Evolutionary conservation across 108 stramenopile genomes (phyloP).

Genomic region (Cylindrotheca closterium): DNA sequence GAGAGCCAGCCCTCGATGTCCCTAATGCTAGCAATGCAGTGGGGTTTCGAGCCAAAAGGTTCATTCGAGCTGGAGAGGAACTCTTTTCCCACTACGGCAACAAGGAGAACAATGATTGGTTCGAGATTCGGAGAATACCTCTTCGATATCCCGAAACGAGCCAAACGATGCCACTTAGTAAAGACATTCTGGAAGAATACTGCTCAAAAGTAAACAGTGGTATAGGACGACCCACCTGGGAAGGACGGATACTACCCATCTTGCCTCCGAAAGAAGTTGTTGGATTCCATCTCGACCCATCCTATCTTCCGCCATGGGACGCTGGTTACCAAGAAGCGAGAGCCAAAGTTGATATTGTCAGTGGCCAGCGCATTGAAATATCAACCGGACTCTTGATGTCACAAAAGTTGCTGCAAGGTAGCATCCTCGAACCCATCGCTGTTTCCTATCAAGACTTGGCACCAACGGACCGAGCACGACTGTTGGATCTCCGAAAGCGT

Average conservation of each 20-base stretch:
- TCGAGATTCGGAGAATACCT: slow-evolving; percentile 8
- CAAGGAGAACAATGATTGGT: slow-evolving; percentile 30
- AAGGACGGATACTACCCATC: slow-evolving; percentile 25
- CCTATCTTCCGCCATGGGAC: slow-evolving; percentile 16
- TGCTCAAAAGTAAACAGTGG: slow-evolving; percentile 40
- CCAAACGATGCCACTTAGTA: neutral
- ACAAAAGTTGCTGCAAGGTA: slow-evolving; percentile 12
- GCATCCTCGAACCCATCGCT: slow-evolving; percentile 24
- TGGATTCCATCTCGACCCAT: slow-evolving; percentile 8
- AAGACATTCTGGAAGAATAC: slow-evolving; percentile 13
- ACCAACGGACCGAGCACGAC: slow-evolving; percentile 14
- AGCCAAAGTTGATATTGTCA: slow-evolving; percentile 23
- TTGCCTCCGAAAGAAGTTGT: slow-evolving; percentile 6
- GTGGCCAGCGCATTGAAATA: slow-evolving; percentile 33
- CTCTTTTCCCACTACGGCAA: slow-evolving; percentile 32
- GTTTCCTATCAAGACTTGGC: slow-evolving; percentile 38
- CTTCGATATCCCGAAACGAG: neutral
- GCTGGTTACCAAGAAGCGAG: slow-evolving; percentile 32
- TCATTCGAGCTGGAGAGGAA: slow-evolving; percentile 39
- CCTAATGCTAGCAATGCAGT: slow-evolving; percentile 11
- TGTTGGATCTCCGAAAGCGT: slow-evolving; percentile 10
- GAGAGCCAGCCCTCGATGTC: slow-evolving; percentile 26
- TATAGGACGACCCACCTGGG: slow-evolving; percentile 40
- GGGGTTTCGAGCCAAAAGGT: slow-evolving; percentile 34
- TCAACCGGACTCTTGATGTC: slow-evolving; percentile 24